These are phyloP conservation scores for Kluyveromyces wickerhamii DNA, from an alignment of 805 yeast genomes.

Conservation along the genomic window DNA sequence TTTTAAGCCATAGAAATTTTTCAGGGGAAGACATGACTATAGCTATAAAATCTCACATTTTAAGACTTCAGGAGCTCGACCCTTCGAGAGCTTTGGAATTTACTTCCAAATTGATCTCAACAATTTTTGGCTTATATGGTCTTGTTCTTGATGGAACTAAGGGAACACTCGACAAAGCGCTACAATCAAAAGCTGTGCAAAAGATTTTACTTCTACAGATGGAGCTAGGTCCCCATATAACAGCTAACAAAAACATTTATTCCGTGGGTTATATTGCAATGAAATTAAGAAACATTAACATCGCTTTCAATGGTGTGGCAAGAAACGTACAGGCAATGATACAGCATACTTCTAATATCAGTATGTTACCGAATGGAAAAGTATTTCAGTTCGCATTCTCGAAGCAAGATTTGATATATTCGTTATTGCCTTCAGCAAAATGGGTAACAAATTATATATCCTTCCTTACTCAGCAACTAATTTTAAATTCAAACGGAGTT, in stretches of 20 bases:
- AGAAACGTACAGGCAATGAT: constrained; percentile 21
- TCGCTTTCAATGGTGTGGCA: constrained; percentile 31
- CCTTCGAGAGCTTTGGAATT: constrained; percentile 22
- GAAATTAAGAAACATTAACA: constrained; percentile 26
- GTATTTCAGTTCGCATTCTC: constrained; percentile 42
- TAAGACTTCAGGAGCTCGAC: constrained; percentile 16
- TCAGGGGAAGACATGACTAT: constrained; percentile 30
- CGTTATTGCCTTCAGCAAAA: constrained; percentile 67
- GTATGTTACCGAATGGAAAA: constrained; percentile 37
- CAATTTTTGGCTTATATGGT: constrained; percentile 28
- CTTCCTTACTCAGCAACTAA: constrained; percentile 63
- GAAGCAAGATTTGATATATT: constrained; percentile 56
- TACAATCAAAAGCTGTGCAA: constrained; percentile 30
- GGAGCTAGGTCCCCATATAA: constrained; percentile 27
- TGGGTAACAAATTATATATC: constrained; percentile 82
- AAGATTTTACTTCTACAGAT: constrained; percentile 28
- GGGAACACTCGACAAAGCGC: constrained; percentile 30
- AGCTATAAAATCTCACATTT: constrained; percentile 26
- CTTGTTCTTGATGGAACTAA: constrained; percentile 29
- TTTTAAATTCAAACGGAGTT: constrained; percentile 35
- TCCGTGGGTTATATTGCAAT: constrained; percentile 27
- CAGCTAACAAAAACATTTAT: constrained; percentile 19
- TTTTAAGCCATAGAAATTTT: constrained; percentile 27
- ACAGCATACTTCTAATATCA: constrained; percentile 31
- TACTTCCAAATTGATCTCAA: constrained; percentile 20